Evolutionary conservation across 2,329 filamentous ascomycete genomes (phyloP).

Genomic region (Furcasterigmium furcatum): DNA sequence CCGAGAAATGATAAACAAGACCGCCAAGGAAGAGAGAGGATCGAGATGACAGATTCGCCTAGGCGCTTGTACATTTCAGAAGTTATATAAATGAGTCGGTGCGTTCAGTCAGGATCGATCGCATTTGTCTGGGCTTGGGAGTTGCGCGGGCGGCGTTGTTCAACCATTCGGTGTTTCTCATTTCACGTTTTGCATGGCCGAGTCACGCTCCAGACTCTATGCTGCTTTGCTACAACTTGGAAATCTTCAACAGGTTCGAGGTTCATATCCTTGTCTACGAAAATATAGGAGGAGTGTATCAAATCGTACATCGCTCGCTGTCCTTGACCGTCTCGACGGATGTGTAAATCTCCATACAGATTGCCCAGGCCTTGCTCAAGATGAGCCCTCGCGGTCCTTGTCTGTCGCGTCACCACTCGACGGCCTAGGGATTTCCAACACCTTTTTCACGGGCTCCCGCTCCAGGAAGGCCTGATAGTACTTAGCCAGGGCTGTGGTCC

Average conservation of each 20-base stretch:
- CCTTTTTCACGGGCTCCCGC: conserved; percentile 16
- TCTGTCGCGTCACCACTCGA: too few relatives aligned
- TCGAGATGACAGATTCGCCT: background rate
- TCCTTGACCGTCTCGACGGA: too few relatives aligned
- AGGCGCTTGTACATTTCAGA: background rate
- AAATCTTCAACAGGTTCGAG: conserved; percentile 1
- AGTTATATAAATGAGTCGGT: too few relatives aligned
- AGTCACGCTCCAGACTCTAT: too few relatives aligned
- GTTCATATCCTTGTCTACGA: too few relatives aligned
- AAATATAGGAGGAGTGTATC: too few relatives aligned
- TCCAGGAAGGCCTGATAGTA: conserved; percentile 32
- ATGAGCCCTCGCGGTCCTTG: too few relatives aligned
- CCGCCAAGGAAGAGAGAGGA: background rate
- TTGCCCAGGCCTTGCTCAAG: too few relatives aligned
- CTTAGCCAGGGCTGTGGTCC: conserved; percentile 22
- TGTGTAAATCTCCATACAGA: too few relatives aligned
- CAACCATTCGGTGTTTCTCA: background rate
- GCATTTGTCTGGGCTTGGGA: background rate
- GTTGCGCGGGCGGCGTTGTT: background rate
- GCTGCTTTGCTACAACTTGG: too few relatives aligned
- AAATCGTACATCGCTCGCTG: too few relatives aligned
- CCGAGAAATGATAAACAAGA: background rate
- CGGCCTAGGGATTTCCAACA: conserved; percentile 7
- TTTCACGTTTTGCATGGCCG: background rate
- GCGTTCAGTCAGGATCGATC: background rate